Conservation (phyloP, 306 rosid species). For the Pueraria montana region DNA sequence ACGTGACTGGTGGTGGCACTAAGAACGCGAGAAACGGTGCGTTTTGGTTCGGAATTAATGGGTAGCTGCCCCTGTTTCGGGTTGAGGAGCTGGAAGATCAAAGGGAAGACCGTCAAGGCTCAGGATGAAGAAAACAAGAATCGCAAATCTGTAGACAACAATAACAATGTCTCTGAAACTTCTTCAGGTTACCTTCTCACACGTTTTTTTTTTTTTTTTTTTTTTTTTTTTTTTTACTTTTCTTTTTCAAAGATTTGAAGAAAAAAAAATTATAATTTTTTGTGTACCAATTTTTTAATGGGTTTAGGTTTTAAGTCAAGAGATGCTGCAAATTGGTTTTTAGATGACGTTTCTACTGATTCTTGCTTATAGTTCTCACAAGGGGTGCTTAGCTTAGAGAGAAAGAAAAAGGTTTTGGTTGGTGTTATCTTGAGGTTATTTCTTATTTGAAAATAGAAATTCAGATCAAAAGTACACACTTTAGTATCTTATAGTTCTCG, state of each 20-base stretch:
- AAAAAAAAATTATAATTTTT: not conserved
- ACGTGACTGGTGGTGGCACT: conserved; percentile 28
- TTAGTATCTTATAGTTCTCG: conserved; percentile 6
- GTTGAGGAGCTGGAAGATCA: conserved; percentile 38
- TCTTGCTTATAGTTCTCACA: conserved; percentile 32
- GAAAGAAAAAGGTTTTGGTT: conserved; percentile 14
- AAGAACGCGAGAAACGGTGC: not conserved
- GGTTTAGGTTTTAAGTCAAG: conserved; percentile 4
- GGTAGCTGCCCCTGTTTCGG: conserved; percentile 56
- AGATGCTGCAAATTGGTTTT: not conserved
- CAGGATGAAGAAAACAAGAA: conserved; percentile 15
- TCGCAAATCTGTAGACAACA: not conserved
- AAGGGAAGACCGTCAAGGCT: conserved; percentile 11
- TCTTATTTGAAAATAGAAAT: conserved; percentile 3
- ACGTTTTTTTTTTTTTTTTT: too few species aligned
- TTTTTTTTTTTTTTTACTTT: too few species aligned
- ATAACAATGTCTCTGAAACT: not conserved
- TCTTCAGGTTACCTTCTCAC: conserved; percentile 46
- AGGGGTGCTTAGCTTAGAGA: not conserved
- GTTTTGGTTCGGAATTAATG: conserved; percentile 46
- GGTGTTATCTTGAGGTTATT: not conserved
- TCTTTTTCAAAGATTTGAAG: too few species aligned
- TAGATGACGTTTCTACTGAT: not conserved
- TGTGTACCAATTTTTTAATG: not conserved
- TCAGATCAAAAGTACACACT: not conserved